Conservation (phyloP, 441 rosid genomes). For the Biscutella laevigata region DNA sequence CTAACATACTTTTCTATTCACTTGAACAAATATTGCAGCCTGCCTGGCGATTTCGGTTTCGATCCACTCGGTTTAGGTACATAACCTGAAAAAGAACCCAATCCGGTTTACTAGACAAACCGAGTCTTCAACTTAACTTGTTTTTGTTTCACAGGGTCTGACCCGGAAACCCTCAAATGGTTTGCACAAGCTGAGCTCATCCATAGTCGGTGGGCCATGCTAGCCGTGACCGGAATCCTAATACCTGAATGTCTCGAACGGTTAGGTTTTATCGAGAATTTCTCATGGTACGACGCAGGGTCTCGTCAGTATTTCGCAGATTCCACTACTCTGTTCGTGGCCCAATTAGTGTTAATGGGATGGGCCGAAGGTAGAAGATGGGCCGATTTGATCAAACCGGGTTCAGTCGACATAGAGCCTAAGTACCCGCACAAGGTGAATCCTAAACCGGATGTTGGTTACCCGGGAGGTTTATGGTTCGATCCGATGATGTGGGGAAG, state of each 20-base stretch:
- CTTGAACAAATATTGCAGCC: conserved; percentile 30
- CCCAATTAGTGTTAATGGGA: conserved; percentile 72
- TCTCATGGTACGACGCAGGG: conserved; percentile 84
- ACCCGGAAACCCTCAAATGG: conserved; percentile 76
- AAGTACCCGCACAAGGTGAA: conserved; percentile 55
- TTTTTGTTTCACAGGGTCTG: conserved; percentile 47
- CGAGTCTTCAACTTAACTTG: not conserved
- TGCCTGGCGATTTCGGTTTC: conserved; percentile 90
- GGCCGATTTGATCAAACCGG: conserved; percentile 86
- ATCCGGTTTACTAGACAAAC: conserved; percentile 6
- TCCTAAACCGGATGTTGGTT: conserved; percentile 72
- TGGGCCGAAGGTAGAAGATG: conserved; percentile 93
- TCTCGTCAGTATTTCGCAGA: conserved; percentile 69
- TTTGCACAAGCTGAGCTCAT: conserved; percentile 86
- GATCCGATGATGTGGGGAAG: conserved; percentile 87
- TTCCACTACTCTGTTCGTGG: conserved; percentile 54
- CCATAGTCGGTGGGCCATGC: conserved; percentile 93
- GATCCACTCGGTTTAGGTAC: conserved; percentile 91
- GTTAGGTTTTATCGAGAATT: conserved; percentile 57
- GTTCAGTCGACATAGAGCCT: conserved; percentile 62
- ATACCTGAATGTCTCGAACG: conserved; percentile 74
- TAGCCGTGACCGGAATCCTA: conserved; percentile 70
- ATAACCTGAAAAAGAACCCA: not conserved
- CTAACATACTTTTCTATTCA: not conserved
- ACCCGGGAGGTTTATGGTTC: conserved; percentile 90